Evolutionary conservation across 2,329 filamentous ascomycete species (phyloP), one percentile per base, ranked within the genome.

Genomic region (Sporothrix dimorphospora): DNA sequence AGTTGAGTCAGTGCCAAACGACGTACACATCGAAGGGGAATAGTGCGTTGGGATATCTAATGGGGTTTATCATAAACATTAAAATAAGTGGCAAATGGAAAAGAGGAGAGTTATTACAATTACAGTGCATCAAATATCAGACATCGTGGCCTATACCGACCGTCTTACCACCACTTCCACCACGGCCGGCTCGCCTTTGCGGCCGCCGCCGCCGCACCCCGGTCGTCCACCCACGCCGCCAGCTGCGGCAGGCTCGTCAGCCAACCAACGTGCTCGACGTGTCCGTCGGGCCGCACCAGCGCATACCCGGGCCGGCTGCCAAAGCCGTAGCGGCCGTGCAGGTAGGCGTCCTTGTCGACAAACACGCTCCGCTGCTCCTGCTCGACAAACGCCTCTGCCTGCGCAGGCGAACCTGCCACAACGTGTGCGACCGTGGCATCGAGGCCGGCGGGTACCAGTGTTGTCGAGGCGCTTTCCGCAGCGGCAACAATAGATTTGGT

Each of bases 281-380:
- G 80, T 0, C 76, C 75, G 69, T 81, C 80, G 3, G 80, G 80
- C 9, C 80, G 76, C 21, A 80, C 75, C 14, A 79, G 73, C 3
- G 78, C 77, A 61, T 78, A 78, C 0, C 79, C 79, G 0, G 78
- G 72, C 68, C 65, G 70, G 1, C 63, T 70, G 14, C 53, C 66
- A 57, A 81, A 80, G 1, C 80, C 79, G 66, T 79, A 80, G 45
- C 72, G 73, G 27, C 51, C 51, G 73, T 80, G 78, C 45, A 81
- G 63, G 21, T n/a, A 69, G 1, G 76, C 79, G 1, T 77, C 78
- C 0, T 72, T 47, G 61, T 79, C 78, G 14, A 73, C 42, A 19
- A 72, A n/a, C 40, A 70, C 67, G 1, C 21, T 19, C 16, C 16
- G 57, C 75, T 77, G 49, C n/a, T 68, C 49, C 2, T n/a, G 45